Evolutionary conservation across 148 eudicot genomes (phyloP).

Genomic region (Drosera capensis): DNA sequence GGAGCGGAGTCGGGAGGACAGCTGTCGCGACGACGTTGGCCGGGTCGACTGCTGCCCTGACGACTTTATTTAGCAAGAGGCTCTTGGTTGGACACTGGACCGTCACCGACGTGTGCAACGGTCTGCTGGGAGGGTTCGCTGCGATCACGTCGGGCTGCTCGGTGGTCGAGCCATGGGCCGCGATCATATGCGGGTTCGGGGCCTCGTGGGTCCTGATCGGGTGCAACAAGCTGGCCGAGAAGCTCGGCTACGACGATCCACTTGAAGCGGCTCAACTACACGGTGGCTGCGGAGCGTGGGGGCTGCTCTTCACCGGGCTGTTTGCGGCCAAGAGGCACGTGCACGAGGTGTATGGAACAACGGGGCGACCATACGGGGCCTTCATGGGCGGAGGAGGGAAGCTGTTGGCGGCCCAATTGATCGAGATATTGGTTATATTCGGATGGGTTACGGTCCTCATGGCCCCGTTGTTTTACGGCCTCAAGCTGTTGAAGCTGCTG

Average conservation of each 20-base stretch:
- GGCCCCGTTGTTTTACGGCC: conserved; percentile 9
- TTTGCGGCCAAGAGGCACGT: conserved; percentile 10
- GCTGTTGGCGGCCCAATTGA: conserved; percentile 11
- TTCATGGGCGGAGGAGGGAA: conserved; percentile 16
- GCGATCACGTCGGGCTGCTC: conserved; percentile 15
- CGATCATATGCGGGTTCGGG: conserved; percentile 11
- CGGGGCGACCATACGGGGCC: conserved; percentile 9
- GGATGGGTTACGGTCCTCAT: conserved; percentile 14
- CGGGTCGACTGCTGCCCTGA: conserved; percentile 13
- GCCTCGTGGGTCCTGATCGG: conserved; percentile 4
- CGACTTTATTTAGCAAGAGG: conserved; percentile 11
- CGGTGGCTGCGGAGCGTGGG: conserved; percentile 18
- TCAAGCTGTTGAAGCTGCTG: conserved; percentile 5
- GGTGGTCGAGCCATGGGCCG: conserved; percentile 16
- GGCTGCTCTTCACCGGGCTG: conserved; percentile 9
- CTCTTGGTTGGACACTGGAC: conserved; percentile 12
- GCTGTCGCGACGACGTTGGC: conserved; percentile 13
- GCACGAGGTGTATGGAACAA: conserved; percentile 9
- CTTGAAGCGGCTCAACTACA: conserved; percentile 14
- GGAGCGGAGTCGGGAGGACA: conserved; percentile 13
- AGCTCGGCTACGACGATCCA: conserved; percentile 9
- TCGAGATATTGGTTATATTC: conserved; percentile 7
- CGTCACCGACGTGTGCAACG: conserved; percentile 15
- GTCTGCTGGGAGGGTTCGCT: conserved; percentile 11
- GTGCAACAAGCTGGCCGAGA: conserved; percentile 6